Evolutionary conservation across 257 asterid species (phyloP), one percentile per base, ranked within the genome.

Genomic region (Avicennia marina): DNA sequence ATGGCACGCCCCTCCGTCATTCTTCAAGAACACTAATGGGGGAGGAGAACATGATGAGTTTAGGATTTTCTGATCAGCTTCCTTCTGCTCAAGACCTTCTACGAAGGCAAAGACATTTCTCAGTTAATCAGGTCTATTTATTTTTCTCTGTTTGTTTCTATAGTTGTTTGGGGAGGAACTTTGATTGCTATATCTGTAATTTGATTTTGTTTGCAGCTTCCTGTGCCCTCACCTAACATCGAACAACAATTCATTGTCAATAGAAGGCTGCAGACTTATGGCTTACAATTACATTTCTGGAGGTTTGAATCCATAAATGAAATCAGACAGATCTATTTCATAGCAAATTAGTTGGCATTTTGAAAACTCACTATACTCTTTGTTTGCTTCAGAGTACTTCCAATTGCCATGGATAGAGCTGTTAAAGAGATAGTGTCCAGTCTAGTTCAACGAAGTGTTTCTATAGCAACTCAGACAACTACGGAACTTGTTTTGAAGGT

Each of bases 401-500:
- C 99, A 48, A 63, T 74, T 60, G 87, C 97, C 32, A 89, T 93
- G 94, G 97, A 93, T 65, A 75, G 91, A 72, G 96, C 99, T 57
- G 93, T 93, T 62, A 89, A 84, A 58, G 97, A 93, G 79, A 84
- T 93, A 64, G 97, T 82, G 50, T 64, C 95, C 46, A 79, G 89
- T 63, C 84, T 93, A 52, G 94, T 82, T 69, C 96, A 93, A 62
- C 83, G 99, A 31, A 93, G 99, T 73, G 99, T 93, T 64, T 82
- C 96, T 53, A 89, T 93, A 59, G 97, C 99, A 62, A 84, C 97
- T 67, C 97, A 82, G 74, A 93, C 99, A 15, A 80, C 99, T 11
- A 93, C 84, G 76, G 99, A 93, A 67, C 96, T 93, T 59, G 99
- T 93, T 69, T 50, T 82, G 75, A 93, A 89, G 96, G 99, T 93